phyloP scores from a whole-genome alignment of 306 rosid species.

The Elaeagnus macrophylla region DNA sequence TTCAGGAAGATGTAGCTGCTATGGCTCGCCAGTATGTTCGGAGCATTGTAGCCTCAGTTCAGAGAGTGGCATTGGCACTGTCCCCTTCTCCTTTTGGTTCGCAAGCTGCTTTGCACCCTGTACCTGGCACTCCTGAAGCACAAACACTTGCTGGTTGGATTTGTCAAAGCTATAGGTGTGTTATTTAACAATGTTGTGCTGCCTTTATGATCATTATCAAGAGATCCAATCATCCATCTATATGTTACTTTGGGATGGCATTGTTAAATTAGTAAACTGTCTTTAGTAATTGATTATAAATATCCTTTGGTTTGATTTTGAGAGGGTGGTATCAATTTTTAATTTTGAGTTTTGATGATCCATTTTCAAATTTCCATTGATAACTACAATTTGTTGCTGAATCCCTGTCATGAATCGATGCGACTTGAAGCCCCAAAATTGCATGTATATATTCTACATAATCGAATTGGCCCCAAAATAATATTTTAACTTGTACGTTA shows the following conservation, averaged over 20 bases:
- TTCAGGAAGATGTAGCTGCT: constrained; percentile 72
- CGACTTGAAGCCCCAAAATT: too few relatives aligned
- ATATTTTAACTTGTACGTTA: too few relatives aligned
- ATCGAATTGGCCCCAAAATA: too few relatives aligned
- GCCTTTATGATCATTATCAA: neutral
- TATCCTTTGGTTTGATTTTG: too few relatives aligned
- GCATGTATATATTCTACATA: too few relatives aligned
- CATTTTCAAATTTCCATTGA: too few relatives aligned
- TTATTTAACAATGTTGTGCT: constrained; percentile 1
- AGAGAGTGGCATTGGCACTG: constrained; percentile 92
- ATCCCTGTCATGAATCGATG: too few relatives aligned
- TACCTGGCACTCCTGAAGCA: constrained; percentile 91
- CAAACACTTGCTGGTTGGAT: constrained; percentile 85
- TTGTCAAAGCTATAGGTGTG: constrained; percentile 69
- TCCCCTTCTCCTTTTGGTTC: constrained; percentile 70
- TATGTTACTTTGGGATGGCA: neutral
- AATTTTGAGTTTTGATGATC: too few relatives aligned
- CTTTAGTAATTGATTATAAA: neutral
- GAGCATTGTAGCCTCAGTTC: constrained; percentile 85
- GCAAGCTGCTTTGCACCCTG: constrained; percentile 48
- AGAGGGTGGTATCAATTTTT: too few relatives aligned
- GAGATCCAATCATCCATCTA: neutral
- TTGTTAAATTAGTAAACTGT: too few relatives aligned
- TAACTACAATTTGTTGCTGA: too few relatives aligned
- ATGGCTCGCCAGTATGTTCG: constrained; percentile 94